Evolutionary conservation across 192 early-diverging fungal species (phyloP).

Genomic region (Coemansia sp.): DNA sequence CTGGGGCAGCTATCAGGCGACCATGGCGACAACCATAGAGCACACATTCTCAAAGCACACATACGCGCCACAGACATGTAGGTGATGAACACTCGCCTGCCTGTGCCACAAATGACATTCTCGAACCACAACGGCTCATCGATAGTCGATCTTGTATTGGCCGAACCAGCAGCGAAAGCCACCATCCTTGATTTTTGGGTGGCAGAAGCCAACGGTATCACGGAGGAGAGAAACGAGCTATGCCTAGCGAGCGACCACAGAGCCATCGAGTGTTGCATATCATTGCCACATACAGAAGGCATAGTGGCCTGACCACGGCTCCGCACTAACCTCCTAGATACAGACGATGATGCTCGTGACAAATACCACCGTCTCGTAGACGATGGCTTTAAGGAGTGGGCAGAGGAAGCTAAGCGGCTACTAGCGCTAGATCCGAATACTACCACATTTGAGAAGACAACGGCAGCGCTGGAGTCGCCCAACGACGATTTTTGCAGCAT

Average conservation of each 20-base stretch:
- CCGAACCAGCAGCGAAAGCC: neutral
- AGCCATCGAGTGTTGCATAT: neutral
- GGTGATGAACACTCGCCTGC: no score
- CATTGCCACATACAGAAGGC: neutral
- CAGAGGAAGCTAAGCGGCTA: neutral
- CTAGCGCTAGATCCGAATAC: neutral
- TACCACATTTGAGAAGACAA: neutral
- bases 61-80: no score
- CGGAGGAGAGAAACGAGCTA: neutral
- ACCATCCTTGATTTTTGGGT: neutral
- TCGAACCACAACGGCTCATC: neutral
- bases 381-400: neutral
- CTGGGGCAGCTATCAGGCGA: no score
- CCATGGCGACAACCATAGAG: no score
- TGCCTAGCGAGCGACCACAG: neutral
- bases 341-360: neutral
- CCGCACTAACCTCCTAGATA: neutral
- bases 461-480: neutral
- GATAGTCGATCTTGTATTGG: neutral
- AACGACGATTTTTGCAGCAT: conserved; percentile 1
- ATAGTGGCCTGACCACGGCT: neutral
- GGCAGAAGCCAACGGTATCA: neutral
- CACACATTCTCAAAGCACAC: no score
- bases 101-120: no score
- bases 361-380: neutral